Base-by-base conservation (phyloP, 2,329 filamentous ascomycete genomes). In the Epicoccum nigrum region DNA sequence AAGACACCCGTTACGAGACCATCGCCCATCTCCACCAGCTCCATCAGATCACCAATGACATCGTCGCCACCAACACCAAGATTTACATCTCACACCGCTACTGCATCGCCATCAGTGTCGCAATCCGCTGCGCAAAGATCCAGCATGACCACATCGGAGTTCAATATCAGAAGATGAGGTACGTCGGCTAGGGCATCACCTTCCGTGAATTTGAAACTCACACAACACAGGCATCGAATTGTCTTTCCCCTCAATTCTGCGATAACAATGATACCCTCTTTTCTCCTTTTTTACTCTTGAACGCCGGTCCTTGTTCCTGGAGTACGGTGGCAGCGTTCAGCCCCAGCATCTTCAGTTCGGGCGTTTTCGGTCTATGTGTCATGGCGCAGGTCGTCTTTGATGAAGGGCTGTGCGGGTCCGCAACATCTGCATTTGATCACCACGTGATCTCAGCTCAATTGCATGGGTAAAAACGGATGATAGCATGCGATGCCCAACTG, bases 1-100 rank as follows among this genome's bases (percentile, higher is more conserved):
- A 65, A 67, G 45, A 51, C 48, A 6, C 41, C 49, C 39, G 17
- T 52, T 28, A 44, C 47, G 17, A 55, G 42, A 31, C 44, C 49
- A 17, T 27, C 43, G 7, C 27, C 38, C 2, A 19, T 47, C 3
- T 47, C 43, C 1, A 47, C 43, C 33, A 47, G 28, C 33, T 43
- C 49, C 1, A 52, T 52, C 17, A 52, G 49, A 47, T 52, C 49
- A 28, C 49, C 49, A 30, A n/a, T 38, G 27, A 8, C 43, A 7
- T 52, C 49, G 3, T 39, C 43, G 20, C 49, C 49, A 25, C 49
- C 43, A 5, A 52, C 49, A 11, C 49, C 49, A 20, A 47, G 49
- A 52, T 52, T 47, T 28, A 39, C 38, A 12, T 52, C 49, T 17
- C 43, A 47, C 25, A 31, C 49, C 7, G 44, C 49, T 17, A 44